Percentiles rank a stretch among this genome's conserved stretches.
phyloP scores from a whole-genome alignment of 1,284 basidiomycete genomes.

The Trichosporon inkin region DNA sequence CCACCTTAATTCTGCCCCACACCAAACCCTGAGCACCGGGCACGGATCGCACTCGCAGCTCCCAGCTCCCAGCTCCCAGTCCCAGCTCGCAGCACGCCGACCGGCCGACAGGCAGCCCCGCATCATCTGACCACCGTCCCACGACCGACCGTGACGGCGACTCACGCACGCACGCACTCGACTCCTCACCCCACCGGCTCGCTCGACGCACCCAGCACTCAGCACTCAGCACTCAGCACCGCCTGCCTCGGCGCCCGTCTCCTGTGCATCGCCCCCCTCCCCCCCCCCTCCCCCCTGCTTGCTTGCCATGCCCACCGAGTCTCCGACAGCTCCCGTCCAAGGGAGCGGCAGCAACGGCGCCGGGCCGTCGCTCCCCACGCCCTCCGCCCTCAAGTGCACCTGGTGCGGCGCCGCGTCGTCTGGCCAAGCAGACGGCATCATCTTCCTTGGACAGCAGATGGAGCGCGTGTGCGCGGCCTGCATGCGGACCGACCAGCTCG shows the following conservation, averaged over 20 bases:
- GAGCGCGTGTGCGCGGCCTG: slow-evolving; percentile 41
- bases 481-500: slow-evolving; percentile 13
- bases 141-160: neutral
- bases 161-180: neutral
- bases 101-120: neutral
- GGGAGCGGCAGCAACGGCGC: slow-evolving; percentile 1
- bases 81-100: no score
- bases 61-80: neutral
- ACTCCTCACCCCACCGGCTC: neutral
- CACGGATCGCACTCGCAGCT: neutral
- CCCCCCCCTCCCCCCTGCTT: neutral
- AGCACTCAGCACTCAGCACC: neutral
- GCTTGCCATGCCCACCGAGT: slow-evolving; percentile 44
- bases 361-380: slow-evolving; percentile 17
- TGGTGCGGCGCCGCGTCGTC: slow-evolving; percentile 34
- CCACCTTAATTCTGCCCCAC: slow-evolving; percentile 4
- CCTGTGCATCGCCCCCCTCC: neutral
- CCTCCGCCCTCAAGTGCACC: slow-evolving; percentile 37
- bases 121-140: neutral
- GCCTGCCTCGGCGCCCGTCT: neutral
- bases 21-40: slow-evolving; percentile 2
- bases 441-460: slow-evolving; percentile 26
- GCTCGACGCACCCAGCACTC: neutral
- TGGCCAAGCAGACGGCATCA: slow-evolving; percentile 21
- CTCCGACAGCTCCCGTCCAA: slow-evolving; percentile 22